A percentile compares a stretch with the other conserved stretches of the same genome.
These are phyloP conservation scores for Fonsecaea pedrosoi DNA, from an alignment of 2,329 filamentous ascomycete genomes.

Conservation along the genomic window DNA sequence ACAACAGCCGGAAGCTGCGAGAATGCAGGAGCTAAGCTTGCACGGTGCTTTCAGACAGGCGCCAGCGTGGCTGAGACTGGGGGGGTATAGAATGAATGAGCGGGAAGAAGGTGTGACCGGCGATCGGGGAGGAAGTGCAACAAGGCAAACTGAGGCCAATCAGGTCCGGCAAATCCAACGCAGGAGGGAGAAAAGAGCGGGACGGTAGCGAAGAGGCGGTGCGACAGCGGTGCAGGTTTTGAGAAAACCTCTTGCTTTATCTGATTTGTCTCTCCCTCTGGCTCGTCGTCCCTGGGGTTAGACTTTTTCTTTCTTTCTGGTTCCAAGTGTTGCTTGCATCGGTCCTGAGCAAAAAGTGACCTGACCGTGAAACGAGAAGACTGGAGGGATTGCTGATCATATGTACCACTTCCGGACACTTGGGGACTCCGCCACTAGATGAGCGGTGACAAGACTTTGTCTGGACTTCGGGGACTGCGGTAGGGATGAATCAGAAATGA, in stretches of 20 bases:
- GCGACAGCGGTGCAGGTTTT: slow-evolving; percentile 23
- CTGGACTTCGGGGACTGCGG: neutral
- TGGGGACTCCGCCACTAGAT: slow-evolving; percentile 13
- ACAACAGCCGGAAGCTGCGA: slow-evolving; percentile 24
- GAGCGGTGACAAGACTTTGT: slow-evolving; percentile 3
- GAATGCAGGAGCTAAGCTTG: slow-evolving; percentile 15
- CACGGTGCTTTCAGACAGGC: slow-evolving; percentile 19
- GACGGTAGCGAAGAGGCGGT: slow-evolving; percentile 24
- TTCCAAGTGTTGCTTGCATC: neutral
- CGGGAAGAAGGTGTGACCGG: slow-evolving; percentile 29
- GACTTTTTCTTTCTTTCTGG: slow-evolving; percentile 7
- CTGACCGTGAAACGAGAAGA: neutral
- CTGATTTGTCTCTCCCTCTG: slow-evolving; percentile 6
- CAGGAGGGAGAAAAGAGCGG: slow-evolving; percentile 18
- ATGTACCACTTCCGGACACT: slow-evolving; percentile 9
- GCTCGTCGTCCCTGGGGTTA: neutral
- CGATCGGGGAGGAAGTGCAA: slow-evolving; percentile 25
- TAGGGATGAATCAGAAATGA: slow-evolving; percentile 2
- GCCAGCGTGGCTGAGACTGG: slow-evolving; percentile 18
- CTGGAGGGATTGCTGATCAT: slow-evolving; percentile 12
- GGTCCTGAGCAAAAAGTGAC: neutral
- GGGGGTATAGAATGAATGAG: slow-evolving; percentile 27
- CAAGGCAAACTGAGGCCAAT: slow-evolving; percentile 27
- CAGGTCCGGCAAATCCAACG: slow-evolving; percentile 14
- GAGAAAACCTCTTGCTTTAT: slow-evolving; percentile 1